phyloP scores from a whole-genome alignment of 345 rosid species.

The Hibiscus tridactylites region DNA sequence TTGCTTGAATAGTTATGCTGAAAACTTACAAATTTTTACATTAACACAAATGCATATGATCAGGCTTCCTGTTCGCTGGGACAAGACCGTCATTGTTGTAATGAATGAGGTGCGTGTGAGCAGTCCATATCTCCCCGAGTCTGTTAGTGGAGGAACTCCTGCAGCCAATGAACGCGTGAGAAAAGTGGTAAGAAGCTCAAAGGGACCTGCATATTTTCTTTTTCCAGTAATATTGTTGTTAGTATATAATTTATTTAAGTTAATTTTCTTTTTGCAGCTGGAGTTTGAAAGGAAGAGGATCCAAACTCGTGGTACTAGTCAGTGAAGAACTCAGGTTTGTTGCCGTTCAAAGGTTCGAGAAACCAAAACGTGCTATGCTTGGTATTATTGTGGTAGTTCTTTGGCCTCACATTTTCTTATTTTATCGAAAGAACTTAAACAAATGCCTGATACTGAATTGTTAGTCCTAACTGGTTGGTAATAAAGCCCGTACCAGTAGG shows the following conservation, averaged over 20 bases:
- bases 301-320: conserved; percentile 37
- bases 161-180: conserved; percentile 94
- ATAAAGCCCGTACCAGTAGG: not conserved
- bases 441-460: not conserved
- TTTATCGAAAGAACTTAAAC: not conserved
- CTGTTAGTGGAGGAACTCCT: conserved; percentile 83
- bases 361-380: conserved; percentile 1
- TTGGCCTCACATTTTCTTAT: not conserved
- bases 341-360: not conserved
- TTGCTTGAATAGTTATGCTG: not conserved
- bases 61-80: conserved; percentile 99
- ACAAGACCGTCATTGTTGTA: conserved; percentile 78
- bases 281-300: conserved; percentile 62
- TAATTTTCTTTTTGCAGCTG: conserved; percentile 32
- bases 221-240: not conserved
- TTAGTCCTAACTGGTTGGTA: not conserved
- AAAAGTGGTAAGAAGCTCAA: conserved; percentile 71
- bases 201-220: not conserved
- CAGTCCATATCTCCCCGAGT: conserved; percentile 82
- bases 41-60: conserved; percentile 3
- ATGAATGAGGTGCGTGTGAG: conserved; percentile 86
- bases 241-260: not conserved
- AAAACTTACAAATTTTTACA: not conserved
- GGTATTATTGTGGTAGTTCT: conserved; percentile 14
- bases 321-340: conserved; percentile 20